Conservation (phyloP, 129 eudicot species). For the Artemisia annua region DNA sequence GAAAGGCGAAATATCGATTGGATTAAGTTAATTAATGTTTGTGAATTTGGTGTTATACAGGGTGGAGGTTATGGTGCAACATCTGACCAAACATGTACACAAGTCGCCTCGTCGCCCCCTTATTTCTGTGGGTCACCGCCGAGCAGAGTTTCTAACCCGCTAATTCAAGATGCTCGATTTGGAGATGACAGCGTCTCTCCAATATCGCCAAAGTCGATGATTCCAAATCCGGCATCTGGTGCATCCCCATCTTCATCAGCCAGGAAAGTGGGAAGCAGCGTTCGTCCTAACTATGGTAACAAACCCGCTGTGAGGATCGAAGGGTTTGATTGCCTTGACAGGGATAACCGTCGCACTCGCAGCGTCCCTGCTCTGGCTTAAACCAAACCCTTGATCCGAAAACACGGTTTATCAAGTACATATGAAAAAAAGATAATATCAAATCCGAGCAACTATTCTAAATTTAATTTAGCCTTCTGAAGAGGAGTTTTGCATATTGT, state of each 20-base stretch:
- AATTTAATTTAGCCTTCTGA: conserved; percentile 24
- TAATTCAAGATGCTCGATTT: conserved; percentile 90
- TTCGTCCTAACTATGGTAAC: conserved; percentile 66
- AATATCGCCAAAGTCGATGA: conserved; percentile 40
- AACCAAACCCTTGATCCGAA: conserved; percentile 16
- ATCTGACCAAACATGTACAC: conserved; percentile 52
- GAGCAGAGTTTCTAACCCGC: conserved; percentile 93
- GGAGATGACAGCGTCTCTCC: conserved; percentile 69
- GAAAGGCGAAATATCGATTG: too few species aligned
- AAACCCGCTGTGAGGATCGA: conserved; percentile 86
- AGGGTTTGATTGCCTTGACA: conserved; percentile 92
- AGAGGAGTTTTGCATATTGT: conserved; percentile 36
- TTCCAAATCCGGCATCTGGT: conserved; percentile 46
- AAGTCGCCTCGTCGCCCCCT: conserved; percentile 87
- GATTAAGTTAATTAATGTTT: not conserved
- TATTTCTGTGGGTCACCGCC: conserved; percentile 99
- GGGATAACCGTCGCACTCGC: conserved; percentile 79
- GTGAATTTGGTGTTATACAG: conserved; percentile 29
- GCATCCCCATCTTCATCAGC: conserved; percentile 57
- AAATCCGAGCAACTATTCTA: conserved; percentile 19
- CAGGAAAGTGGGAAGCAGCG: conserved; percentile 57
- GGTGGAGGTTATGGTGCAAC: conserved; percentile 53
- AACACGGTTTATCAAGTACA: conserved; percentile 33
- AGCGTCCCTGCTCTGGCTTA: conserved; percentile 91
- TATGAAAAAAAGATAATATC: conserved; percentile 19